Evolutionary conservation across 1,284 basidiomycete genomes (phyloP).

Genomic region (Moesziomyces antarcticus): DNA sequence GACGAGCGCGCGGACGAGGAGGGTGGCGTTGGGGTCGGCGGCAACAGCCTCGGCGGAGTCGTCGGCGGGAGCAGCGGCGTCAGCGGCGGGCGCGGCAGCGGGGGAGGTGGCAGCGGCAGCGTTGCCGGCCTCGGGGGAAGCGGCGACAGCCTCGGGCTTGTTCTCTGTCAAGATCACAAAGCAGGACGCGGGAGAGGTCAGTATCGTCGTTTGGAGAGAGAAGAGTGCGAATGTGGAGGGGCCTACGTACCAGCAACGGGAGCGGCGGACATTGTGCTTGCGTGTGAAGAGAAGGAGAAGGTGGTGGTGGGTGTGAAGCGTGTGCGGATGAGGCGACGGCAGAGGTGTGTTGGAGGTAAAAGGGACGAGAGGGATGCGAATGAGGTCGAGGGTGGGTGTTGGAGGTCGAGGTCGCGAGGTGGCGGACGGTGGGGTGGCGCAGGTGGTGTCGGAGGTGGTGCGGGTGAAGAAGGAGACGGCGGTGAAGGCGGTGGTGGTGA

Average conservation of each 20-base stretch:
- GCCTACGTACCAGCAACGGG: constrained; percentile 19
- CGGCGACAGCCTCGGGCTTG: constrained; percentile 35
- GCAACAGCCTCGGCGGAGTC: constrained; percentile 19
- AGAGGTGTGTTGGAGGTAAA: neutral
- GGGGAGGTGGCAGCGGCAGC: constrained; percentile 12
- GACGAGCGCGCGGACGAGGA: constrained; percentile 60
- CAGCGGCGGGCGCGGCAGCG: constrained; percentile 3
- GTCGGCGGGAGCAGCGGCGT: constrained; percentile 21
- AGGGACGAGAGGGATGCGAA: constrained; percentile 7
- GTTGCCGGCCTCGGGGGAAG: constrained; percentile 9
- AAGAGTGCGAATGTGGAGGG: no score
- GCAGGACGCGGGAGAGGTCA: no score
- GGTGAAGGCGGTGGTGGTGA: constrained; percentile 16
- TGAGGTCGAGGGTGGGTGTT: no score
- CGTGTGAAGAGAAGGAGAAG: neutral
- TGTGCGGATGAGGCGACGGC: constrained; percentile 1
- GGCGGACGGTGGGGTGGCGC: constrained; percentile 6
- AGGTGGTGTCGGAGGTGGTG: constrained; percentile 16
- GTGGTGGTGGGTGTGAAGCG: neutral
- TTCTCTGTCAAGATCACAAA: constrained; percentile 4
- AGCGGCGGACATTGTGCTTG: constrained; percentile 26
- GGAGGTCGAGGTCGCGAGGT: constrained; percentile 1
- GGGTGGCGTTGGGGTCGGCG: constrained; percentile 52
- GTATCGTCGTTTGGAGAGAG: no score
- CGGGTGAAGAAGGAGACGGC: constrained; percentile 12